These are phyloP conservation scores for Melampsora americana DNA, from an alignment of 1,284 basidiomycete genomes.

Conservation along the genomic window DNA sequence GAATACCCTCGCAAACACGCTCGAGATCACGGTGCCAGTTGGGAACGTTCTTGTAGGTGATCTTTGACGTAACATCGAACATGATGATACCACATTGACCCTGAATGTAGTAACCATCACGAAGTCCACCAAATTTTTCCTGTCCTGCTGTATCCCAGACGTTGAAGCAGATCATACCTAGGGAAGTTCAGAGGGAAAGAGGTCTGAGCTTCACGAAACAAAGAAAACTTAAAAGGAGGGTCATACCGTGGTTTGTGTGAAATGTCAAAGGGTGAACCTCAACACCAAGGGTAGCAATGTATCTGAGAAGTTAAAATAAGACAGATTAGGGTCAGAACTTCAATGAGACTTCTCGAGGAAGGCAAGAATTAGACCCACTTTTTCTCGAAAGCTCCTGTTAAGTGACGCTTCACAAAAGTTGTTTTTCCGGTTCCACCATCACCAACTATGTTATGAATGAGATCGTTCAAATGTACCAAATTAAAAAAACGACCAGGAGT, in stretches of 20 bases:
- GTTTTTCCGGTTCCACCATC: conserved; percentile 56
- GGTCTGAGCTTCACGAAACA: background rate
- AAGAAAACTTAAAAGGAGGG: background rate
- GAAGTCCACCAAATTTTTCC: conserved; percentile 98
- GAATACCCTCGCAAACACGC: conserved; percentile 99
- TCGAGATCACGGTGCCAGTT: conserved; percentile 99
- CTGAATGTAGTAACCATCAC: conserved; percentile 97
- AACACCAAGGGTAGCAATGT: conserved; percentile 91
- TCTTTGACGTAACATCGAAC: conserved; percentile 99
- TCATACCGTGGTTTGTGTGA: conserved; percentile 70
- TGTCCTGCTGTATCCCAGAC: conserved; percentile 99
- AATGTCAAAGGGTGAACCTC: conserved; percentile 94
- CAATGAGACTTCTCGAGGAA: background rate
- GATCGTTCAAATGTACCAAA: too few species aligned
- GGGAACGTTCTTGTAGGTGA: conserved; percentile 99
- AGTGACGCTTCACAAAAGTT: conserved; percentile 62
- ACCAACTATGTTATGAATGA: conserved; percentile 49
- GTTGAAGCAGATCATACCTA: conserved; percentile 98
- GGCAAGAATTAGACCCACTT: conserved; percentile 61
- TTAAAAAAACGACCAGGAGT: background rate
- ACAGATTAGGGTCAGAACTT: conserved; percentile 9
- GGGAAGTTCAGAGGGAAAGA: conserved; percentile 54
- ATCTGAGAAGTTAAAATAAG: conserved; percentile 19
- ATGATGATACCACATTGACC: conserved; percentile 99
- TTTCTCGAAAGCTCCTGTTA: conserved; percentile 99